Evolutionary conservation across 768 basidiomycete genomes (phyloP), one percentile per base, ranked within the genome.

Genomic region (Gloeostereum incarnatum): DNA sequence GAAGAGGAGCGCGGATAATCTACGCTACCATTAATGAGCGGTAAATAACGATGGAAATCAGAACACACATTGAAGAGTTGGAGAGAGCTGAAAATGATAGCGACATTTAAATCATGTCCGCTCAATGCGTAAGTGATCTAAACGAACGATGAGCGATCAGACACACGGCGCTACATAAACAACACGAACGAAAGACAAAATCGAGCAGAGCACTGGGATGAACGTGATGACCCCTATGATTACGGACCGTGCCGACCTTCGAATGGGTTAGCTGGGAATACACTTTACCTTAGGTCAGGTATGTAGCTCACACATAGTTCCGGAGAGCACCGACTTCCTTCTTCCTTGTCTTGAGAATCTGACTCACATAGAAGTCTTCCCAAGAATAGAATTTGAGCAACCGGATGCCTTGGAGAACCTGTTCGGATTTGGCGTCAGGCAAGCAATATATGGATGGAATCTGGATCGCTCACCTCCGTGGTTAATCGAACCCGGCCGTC

Each of bases 401-500:
- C 13, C 70, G 57, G 41, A 71, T 68, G 10, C 64, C 64, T 46
- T 68, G 66, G 13, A 76, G 53, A 38, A 67, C 61, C 55, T 73
- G n/a, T n/a, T n/a, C n/a, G n/a, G n/a, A n/a, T n/a, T n/a, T n/a
- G n/a, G n/a, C n/a, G n/a, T n/a, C n/a, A n/a, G n/a, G n/a, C n/a
- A n/a, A n/a, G n/a, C n/a, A n/a, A n/a, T n/a, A n/a, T n/a, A n/a
- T n/a, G n/a, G n/a, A 9, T n/a, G 18, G 6, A 24, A 10, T 11
- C 9, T 8, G 16, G 13, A 30, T n/a, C 3, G 13, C 51, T 13
- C 24, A 70, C 68, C 56, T 85, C 84, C 1, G 71, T 77, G 1
- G 74, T 68, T 17, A 83, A 61, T 10, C 80, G 60, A 8, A 85
- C 75, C 9, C 83, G 70, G 35, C 63, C 63, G 46, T 87, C 84